Conservation (phyloP, 2,329 filamentous ascomycete genomes). For the Nothopassalora personata region DNA sequence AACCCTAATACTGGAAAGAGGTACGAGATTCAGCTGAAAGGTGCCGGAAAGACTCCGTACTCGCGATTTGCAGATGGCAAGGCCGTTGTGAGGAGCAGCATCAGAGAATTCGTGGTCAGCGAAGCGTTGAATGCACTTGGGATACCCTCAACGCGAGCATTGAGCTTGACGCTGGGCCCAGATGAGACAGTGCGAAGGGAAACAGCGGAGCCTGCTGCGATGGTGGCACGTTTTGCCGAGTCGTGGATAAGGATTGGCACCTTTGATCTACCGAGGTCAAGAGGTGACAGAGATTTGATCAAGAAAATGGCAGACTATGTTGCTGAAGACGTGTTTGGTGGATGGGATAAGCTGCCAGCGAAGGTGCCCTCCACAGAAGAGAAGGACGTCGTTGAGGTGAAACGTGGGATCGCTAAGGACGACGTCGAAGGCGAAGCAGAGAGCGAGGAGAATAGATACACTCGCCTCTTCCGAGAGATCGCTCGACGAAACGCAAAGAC, state of each 20-base stretch:
- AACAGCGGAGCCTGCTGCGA: conserved; percentile 79
- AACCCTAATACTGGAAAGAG: conserved; percentile 65
- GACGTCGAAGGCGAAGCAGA: conserved; percentile 60
- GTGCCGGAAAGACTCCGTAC: conserved; percentile 88
- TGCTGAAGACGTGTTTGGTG: conserved; percentile 78
- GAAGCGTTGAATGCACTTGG: conserved; percentile 80
- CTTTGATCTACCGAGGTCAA: conserved; percentile 82
- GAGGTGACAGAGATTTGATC: conserved; percentile 71
- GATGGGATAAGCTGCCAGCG: conserved; percentile 77
- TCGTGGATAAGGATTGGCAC: conserved; percentile 91
- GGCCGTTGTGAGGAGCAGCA: conserved; percentile 85
- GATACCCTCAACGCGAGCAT: conserved; percentile 80
- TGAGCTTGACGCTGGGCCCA: conserved; percentile 74
- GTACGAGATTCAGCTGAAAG: conserved; percentile 92
- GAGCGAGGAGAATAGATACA: conserved; percentile 76
- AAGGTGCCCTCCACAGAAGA: conserved; percentile 45
- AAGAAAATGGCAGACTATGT: conserved; percentile 74
- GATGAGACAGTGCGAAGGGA: conserved; percentile 71
- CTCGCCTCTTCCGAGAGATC: conserved; percentile 81
- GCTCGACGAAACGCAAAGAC: conserved; percentile 78
- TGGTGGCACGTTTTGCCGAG: conserved; percentile 86
- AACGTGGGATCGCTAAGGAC: conserved; percentile 39
- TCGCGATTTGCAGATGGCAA: conserved; percentile 94
- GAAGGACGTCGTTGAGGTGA: conserved; percentile 43
- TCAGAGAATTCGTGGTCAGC: conserved; percentile 88